A percentile compares a stretch with the other conserved stretches of the same genome.
phyloP scores from a whole-genome alignment of 805 yeast genomes.

The Candida sonorensis region DNA sequence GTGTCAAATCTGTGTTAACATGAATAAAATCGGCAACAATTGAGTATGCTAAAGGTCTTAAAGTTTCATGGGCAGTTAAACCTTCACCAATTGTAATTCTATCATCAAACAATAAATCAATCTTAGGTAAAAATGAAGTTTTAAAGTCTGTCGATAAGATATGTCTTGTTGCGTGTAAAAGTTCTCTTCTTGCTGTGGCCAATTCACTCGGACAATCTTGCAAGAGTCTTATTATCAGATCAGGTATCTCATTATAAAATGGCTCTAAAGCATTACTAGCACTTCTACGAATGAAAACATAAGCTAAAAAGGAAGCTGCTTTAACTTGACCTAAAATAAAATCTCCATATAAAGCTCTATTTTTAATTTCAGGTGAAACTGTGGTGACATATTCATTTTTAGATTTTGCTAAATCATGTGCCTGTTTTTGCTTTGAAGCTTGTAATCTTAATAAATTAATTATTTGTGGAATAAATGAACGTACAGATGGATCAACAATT shows the following conservation, averaged over 20 bases:
- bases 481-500: constrained; percentile 62
- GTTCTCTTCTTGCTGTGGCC: constrained; percentile 85
- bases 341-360: constrained; percentile 78
- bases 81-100: constrained; percentile 88
- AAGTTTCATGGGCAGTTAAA: constrained; percentile 80
- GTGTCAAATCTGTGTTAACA: constrained; percentile 74
- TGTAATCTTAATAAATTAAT: constrained; percentile 68
- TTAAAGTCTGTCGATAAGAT: constrained; percentile 88
- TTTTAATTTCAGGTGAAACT: constrained; percentile 67
- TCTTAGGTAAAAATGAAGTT: constrained; percentile 72
- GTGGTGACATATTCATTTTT: constrained; percentile 57
- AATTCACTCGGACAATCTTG: constrained; percentile 96
- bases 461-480: constrained; percentile 74
- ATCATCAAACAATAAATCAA: constrained; percentile 81
- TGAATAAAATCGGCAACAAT: constrained; percentile 95
- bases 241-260: constrained; percentile 68
- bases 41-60: constrained; percentile 89
- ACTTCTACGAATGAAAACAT: constrained; percentile 80
- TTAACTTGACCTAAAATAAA: constrained; percentile 90
- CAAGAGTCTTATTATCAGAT: constrained; percentile 71
- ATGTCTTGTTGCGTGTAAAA: constrained; percentile 90
- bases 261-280: constrained; percentile 57
- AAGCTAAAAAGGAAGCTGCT: constrained; percentile 92
- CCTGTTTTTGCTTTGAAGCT: constrained; percentile 73
- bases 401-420: constrained; percentile 50